Evolutionary conservation across 148 eudicot genomes (phyloP), one percentile per base, ranked within the genome.

Genomic region (Rhododendron griersonianum): DNA sequence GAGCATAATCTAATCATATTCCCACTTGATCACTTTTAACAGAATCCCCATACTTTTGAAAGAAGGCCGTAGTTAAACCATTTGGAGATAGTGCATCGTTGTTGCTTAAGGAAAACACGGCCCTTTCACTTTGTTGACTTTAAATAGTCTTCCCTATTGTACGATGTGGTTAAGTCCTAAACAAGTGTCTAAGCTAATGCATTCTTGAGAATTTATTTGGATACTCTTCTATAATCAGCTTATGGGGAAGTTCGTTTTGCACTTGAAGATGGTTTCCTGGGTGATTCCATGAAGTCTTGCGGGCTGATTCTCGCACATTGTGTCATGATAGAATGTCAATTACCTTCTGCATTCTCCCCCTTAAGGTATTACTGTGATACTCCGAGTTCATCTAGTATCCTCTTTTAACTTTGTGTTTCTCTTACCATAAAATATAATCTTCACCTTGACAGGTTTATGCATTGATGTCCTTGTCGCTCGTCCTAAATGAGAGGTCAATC

Each of bases 391-490:
- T 53, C 11, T 69, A n/a, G n/a, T 33, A 51, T 78, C 55, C 5
- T n/a, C 41, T 41, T 44, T 78, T 45, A 11, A 65, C 61, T 48
- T 69, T 48, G 65, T 67, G 39, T 87, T 87, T 44, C 80, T 39
- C 13, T 84, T 7, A 50, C 80, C 33, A 37, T 19, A 16, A 78
- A 48, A 65, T 2, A 19, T 7, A 18, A 37, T 78, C 37, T 81
- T 81, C 35, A 53, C 79, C 80, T 83, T 89, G 85, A 86, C 96
- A 97, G 99, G 98, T 97, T 67, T 97, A 95, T 89, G 99, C 98
- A 30, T 88, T 94, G 63, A 97, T 91, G 95, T 97, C 99, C 84
- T 93, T 97, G 88, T 93, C 99, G 3, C 94, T 97, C 80, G 55
- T 95, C 83, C 86, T 92, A 85, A 95, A 92, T 71, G 92, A 90